These are phyloP conservation scores for Naganishia albida DNA, from an alignment of 1,284 basidiomycete species.

Conservation along the genomic window DNA sequence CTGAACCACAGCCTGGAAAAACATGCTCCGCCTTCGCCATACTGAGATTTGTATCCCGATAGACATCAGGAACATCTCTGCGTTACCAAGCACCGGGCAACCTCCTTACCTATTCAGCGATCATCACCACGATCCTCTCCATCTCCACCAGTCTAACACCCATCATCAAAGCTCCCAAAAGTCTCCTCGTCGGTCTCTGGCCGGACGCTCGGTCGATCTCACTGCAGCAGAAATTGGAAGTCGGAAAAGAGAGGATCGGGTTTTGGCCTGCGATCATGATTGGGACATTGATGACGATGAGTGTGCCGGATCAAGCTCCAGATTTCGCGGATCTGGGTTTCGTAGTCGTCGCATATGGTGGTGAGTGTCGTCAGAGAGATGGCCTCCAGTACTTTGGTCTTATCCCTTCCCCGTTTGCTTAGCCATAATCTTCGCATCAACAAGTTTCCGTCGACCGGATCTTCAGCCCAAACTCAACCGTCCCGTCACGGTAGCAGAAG, in stretches of 20 bases:
- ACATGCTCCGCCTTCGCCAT: not conserved
- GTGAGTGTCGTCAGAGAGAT: not conserved
- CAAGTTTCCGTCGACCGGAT: not conserved
- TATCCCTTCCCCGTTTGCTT: not conserved
- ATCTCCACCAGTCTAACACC: conserved; percentile 5
- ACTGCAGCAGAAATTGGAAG: conserved; percentile 16
- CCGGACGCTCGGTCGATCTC: conserved; percentile 15
- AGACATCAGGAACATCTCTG: conserved; percentile 2
- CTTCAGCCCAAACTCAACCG: not conserved
- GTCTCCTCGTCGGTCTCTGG: conserved; percentile 24
- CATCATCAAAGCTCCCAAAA: conserved; percentile 2
- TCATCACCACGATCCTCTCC: conserved; percentile 13
- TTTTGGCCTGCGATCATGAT: conserved; percentile 17
- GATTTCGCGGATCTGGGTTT: conserved; percentile 7
- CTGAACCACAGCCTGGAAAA: too few species aligned
- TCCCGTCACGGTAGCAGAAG: conserved; percentile 7
- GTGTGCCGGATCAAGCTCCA: conserved; percentile 16
- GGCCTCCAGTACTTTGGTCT: not conserved
- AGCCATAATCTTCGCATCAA: conserved; percentile 15
- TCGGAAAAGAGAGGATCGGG: conserved; percentile 8
- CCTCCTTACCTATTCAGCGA: not conserved
- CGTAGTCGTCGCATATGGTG: not conserved
- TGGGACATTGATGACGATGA: conserved; percentile 15
- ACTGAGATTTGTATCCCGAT: too few species aligned
- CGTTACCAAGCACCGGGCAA: not conserved